Percentiles rank a stretch among this genome's conserved stretches.
Conservation (phyloP, 257 asterid species). For the Anisodus acutangulus region DNA sequence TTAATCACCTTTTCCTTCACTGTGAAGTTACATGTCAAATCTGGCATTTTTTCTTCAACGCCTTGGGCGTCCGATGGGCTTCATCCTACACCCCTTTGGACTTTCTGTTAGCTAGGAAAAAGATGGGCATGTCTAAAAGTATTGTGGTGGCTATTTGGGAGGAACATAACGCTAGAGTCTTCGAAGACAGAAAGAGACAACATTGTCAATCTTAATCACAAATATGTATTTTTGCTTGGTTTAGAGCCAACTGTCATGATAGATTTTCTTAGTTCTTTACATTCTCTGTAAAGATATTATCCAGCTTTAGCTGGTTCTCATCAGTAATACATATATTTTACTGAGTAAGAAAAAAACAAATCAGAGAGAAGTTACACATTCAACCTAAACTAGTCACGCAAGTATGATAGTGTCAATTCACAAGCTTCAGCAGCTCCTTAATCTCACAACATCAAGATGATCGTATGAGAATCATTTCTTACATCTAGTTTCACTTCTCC, state of each 20-base stretch:
- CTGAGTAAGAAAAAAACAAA: not conserved
- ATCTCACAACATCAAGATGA: not conserved
- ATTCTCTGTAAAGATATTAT: not conserved
- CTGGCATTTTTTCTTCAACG: not conserved
- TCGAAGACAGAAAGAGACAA: not conserved
- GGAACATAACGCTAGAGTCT: not conserved
- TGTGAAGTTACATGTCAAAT: not conserved
- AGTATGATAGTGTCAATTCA: not conserved
- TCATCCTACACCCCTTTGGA: not conserved
- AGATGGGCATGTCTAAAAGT: not conserved
- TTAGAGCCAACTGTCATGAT: not conserved
- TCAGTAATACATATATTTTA: not conserved
- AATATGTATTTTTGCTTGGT: not conserved
- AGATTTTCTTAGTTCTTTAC: not conserved
- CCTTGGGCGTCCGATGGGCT: not conserved
- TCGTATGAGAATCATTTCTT: not conserved
- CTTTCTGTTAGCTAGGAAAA: not conserved
- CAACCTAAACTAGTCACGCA: not conserved
- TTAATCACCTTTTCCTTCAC: not conserved
- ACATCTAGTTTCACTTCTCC: not conserved
- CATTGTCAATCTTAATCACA: not conserved
- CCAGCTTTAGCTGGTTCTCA: not conserved
- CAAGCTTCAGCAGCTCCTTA: not conserved
- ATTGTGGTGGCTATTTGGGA: not conserved
- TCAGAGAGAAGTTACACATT: conserved; percentile 5